Conservation (phyloP, 257 asterid species). For the Galeopsis tetrahit region DNA sequence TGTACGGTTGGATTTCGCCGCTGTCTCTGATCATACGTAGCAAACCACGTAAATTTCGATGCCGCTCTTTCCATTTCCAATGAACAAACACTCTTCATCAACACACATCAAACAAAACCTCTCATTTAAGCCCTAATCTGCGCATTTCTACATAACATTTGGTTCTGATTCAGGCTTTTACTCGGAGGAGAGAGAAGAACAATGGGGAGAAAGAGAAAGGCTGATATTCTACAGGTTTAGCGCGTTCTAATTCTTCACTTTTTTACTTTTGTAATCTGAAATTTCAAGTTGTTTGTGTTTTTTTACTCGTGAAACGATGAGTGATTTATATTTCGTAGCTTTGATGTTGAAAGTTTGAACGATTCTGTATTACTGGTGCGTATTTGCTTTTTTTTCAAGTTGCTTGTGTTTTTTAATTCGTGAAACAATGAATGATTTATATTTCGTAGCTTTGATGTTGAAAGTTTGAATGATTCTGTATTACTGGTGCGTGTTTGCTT, state of each 20-base stretch:
- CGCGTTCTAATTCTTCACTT: neutral
- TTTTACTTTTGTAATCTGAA: neutral
- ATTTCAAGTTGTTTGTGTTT: neutral
- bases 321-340: neutral
- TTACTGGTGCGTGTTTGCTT: neutral
- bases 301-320: neutral
- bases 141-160: neutral
- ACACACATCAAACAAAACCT: neutral
- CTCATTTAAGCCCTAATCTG: neutral
- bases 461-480: neutral
- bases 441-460: neutral
- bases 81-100: neutral
- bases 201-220: conserved; percentile 41
- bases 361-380: neutral
- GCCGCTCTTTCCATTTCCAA: conserved; percentile 2
- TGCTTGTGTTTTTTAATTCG: no score
- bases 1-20: neutral
- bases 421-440: neutral
- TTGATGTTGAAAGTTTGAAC: neutral
- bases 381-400: neutral
- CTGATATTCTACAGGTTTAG: conserved; percentile 30
- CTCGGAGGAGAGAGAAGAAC: neutral
- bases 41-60: neutral
- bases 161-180: neutral
- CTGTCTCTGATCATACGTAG: neutral